A percentile compares a stretch with the other conserved stretches of the same genome.
Conservation (phyloP, 1,139 yeast species). For the Lipomyces yarrowii region DNA sequence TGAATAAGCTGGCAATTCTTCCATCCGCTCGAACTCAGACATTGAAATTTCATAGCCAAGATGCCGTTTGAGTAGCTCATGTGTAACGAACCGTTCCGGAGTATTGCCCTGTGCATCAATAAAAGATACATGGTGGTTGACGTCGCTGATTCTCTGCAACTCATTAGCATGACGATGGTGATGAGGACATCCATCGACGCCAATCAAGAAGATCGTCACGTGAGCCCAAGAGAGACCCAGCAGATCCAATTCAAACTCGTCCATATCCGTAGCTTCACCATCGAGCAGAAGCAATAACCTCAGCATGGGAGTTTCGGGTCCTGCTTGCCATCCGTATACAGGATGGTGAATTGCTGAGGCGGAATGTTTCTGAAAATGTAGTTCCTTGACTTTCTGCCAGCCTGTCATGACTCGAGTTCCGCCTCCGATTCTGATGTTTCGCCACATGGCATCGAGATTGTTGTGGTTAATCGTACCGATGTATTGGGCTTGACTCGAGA, state of each 20-base stretch:
- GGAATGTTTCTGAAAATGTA: not conserved
- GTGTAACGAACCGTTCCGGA: not conserved
- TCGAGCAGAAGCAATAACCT: not conserved
- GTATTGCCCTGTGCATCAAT: conserved; percentile 1
- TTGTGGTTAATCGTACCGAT: not conserved
- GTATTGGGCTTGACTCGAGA: not conserved
- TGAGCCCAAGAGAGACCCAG: conserved; percentile 4
- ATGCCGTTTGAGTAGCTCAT: conserved; percentile 3
- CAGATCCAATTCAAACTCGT: conserved; percentile 6
- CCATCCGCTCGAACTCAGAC: conserved; percentile 4
- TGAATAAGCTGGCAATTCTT: conserved; percentile 1
- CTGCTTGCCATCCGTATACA: conserved; percentile 4
- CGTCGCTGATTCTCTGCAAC: conserved; percentile 3
- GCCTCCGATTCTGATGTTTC: conserved; percentile 3
- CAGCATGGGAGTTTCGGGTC: not conserved
- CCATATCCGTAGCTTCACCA: conserved; percentile 6
- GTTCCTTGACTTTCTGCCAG: conserved; percentile 1
- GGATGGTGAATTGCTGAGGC: conserved; percentile 1
- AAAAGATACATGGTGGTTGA: conserved; percentile 2
- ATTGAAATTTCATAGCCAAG: conserved; percentile 1
- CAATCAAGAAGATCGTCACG: conserved; percentile 1
- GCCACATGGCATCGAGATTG: not conserved
- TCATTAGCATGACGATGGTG: conserved; percentile 4
- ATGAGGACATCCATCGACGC: conserved; percentile 3
- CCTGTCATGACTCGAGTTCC: conserved; percentile 7